Evolutionary conservation across 106 monocot species (phyloP), one percentile per base, ranked within the genome.

Genomic region (Chionographis japonica): DNA sequence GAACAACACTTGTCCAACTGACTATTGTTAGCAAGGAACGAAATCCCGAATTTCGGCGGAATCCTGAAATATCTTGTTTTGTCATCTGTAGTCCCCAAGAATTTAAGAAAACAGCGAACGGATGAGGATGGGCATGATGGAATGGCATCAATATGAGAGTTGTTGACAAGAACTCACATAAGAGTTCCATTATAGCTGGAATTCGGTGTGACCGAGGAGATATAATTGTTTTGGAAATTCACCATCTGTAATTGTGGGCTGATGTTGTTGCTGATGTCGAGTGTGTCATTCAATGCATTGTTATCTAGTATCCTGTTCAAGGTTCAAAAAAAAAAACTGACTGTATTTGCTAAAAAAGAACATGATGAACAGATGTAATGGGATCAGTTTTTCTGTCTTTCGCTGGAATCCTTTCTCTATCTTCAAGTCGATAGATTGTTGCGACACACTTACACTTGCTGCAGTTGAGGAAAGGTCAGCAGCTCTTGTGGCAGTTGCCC

Each of bases 361-460:
- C 52, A 54, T 1, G 4, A 40, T 9, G 11, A 2, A 20, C 2
- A 39, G n/a, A 1, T 54, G 58, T 58, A 6, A 14, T 12, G n/a
- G 41, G 4, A 54, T 1, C 39, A 19, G 4, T 3, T 42, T 12
- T 60, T 18, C 3, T 27, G 10, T 46, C 46, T 10, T 6, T 46
- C 5, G 9, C 46, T 10, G 46, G 9, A 46, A 46, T 46, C 2
- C 0, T 10, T 46, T 46, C 5, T 5, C 2, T 46, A 6, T 46
- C 0, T 61, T 50, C 40, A 56, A 6, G 7, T 11, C 36, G 10
- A 20, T 13, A 6, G 12, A 40, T 46, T 11, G n/a, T 54, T 64
- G 18, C 36, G 42, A 10, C 51, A 54, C 8, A 50, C 86, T 89
- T 83, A 98, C 97, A 90, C 83, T 81, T 92, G 80, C 63, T 92